A percentile compares a stretch with the other conserved stretches of the same genome.
phyloP scores from a whole-genome alignment of 2,329 filamentous ascomycete species.

The Verticillium dahliae region DNA sequence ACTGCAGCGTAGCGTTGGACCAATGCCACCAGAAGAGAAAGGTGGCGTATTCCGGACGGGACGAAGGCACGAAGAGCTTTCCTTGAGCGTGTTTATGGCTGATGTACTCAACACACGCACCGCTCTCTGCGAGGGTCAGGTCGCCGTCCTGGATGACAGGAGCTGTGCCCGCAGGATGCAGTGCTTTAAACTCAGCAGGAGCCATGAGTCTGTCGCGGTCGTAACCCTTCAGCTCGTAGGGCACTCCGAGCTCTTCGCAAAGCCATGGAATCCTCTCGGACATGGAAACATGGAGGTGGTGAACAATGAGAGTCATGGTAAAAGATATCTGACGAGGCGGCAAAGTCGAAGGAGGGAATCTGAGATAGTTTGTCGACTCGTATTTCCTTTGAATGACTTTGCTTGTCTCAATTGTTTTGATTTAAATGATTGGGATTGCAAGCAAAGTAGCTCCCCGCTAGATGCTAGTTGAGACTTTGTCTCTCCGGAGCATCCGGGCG shows the following conservation, averaged over 20 bases:
- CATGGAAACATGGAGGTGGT: constrained; percentile 11
- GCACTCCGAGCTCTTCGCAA: constrained; percentile 10
- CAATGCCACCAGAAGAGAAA: constrained; percentile 63
- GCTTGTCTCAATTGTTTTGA: too few relatives aligned
- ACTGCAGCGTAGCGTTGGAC: constrained; percentile 37
- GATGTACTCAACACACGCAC: constrained; percentile 58
- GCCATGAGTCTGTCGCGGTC: neutral
- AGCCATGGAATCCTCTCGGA: constrained; percentile 14
- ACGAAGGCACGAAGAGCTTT: constrained; percentile 30
- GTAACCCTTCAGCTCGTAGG: constrained; percentile 8
- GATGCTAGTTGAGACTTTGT: too few relatives aligned
- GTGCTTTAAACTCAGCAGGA: neutral
- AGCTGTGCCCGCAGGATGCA: constrained; percentile 45
- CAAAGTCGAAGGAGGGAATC: too few relatives aligned
- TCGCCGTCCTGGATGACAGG: constrained; percentile 53
- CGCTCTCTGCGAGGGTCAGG: constrained; percentile 51
- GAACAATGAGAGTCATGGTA: constrained; percentile 12
- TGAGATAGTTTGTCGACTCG: too few relatives aligned
- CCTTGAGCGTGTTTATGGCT: constrained; percentile 44
- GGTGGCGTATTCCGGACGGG: constrained; percentile 44
- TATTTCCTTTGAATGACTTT: too few relatives aligned
- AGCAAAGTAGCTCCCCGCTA: too few relatives aligned
- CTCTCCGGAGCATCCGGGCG: too few relatives aligned
- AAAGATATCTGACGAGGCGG: too few relatives aligned
- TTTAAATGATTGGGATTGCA: too few relatives aligned